Evolutionary conservation across 345 rosid genomes (phyloP).

Genomic region (Zanthoxylum bungeanum): DNA sequence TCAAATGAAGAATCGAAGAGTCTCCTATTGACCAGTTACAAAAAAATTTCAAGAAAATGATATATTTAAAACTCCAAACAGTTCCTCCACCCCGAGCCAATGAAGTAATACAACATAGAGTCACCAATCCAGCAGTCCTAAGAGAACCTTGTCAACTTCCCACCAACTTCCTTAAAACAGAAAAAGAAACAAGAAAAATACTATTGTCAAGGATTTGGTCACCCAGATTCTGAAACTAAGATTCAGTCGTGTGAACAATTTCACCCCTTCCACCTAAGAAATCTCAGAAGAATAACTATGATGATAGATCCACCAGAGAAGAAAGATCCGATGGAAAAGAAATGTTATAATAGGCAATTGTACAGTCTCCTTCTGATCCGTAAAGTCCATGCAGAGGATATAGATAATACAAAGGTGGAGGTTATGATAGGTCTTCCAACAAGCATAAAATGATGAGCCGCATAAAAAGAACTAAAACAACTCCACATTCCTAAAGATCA

Average conservation of each 20-base stretch:
- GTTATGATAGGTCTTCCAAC: too few species aligned
- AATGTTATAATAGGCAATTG: too few species aligned
- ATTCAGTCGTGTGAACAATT: neutral
- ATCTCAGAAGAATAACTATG: neutral
- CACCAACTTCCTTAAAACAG: neutral
- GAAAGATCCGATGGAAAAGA: too few species aligned
- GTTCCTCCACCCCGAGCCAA: neutral
- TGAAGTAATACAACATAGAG: neutral
- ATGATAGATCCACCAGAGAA: neutral
- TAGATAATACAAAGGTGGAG: too few species aligned
- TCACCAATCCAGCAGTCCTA: neutral
- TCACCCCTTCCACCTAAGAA: neutral
- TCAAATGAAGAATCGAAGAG: neutral
- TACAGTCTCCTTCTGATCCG: too few species aligned
- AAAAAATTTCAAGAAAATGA: neutral
- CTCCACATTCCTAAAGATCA: neutral
- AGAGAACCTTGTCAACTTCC: neutral
- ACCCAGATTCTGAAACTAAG: neutral
- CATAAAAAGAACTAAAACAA: too few species aligned
- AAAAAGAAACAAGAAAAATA: neutral
- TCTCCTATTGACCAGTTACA: neutral
- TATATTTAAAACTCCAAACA: neutral
- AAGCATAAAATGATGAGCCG: too few species aligned
- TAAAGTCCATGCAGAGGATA: too few species aligned
- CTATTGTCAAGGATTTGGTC: neutral